Conservation (phyloP, 306 rosid genomes). For the Ormosia emarginata region DNA sequence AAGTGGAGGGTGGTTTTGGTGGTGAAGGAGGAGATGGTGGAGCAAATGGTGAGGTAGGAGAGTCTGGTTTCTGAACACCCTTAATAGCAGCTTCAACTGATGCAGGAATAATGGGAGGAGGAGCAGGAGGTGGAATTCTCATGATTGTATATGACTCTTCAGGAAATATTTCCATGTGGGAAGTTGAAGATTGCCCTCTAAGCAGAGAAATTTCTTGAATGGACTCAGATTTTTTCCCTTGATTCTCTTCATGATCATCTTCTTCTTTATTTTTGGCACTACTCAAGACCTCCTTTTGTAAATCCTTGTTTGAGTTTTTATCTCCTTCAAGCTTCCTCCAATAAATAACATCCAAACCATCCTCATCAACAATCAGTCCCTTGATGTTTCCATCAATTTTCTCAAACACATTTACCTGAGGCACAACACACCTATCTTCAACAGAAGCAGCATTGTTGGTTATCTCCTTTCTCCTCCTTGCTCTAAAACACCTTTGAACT, state of each 20-base stretch:
- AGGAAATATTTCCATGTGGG: constrained; percentile 46
- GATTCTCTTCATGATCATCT: constrained; percentile 10
- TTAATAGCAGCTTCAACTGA: constrained; percentile 16
- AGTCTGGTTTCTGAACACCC: constrained; percentile 25
- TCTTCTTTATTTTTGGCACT: neutral
- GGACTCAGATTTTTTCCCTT: constrained; percentile 15
- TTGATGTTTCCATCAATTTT: constrained; percentile 51
- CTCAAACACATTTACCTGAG: constrained; percentile 31
- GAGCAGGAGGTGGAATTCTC: constrained; percentile 35
- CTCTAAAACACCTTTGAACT: constrained; percentile 24
- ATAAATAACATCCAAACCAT: constrained; percentile 88
- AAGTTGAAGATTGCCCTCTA: constrained; percentile 73
- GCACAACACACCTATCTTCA: constrained; percentile 33
- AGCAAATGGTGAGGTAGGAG: constrained; percentile 19
- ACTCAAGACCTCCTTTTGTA: constrained; percentile 30
- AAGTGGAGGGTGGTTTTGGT: constrained; percentile 22
- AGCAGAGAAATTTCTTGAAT: constrained; percentile 73
- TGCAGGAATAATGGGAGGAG: constrained; percentile 19
- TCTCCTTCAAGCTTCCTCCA: constrained; percentile 70
- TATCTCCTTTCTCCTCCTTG: constrained; percentile 30
- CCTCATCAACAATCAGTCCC: constrained; percentile 80
- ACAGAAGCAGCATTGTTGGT: neutral
- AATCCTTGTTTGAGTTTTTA: constrained; percentile 28
- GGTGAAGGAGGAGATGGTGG: constrained; percentile 33
- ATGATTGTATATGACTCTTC: constrained; percentile 28